phyloP scores from a whole-genome alignment of 192 early-diverging fungal species.

The Linnemannia hyalina region DNA sequence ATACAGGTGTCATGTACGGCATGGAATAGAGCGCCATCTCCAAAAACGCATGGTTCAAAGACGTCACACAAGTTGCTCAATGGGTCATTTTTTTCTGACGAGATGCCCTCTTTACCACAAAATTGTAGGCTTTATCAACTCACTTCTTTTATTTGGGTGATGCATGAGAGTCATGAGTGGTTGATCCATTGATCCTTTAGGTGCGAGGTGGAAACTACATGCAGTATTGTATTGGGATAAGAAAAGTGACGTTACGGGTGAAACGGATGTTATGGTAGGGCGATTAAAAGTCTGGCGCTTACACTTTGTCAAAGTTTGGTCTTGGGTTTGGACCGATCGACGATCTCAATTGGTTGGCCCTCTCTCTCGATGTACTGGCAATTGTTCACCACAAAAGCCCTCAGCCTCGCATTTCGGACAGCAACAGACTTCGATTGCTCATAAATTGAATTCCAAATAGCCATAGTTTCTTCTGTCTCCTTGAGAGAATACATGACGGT shows the following conservation, averaged over 20 bases:
- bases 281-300: background rate
- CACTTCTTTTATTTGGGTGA: background rate
- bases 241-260: background rate
- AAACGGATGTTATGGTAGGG: background rate
- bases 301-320: conserved; percentile 25
- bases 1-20: too few relatives aligned
- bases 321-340: conserved; percentile 20
- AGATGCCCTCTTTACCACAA: too few relatives aligned
- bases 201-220: too few relatives aligned
- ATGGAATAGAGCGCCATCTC: too few relatives aligned
- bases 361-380: conserved; percentile 26
- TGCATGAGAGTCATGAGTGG: conserved; percentile 4
- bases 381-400: conserved; percentile 12
- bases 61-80: too few relatives aligned
- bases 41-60: too few relatives aligned
- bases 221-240: background rate
- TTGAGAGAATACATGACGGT: background rate
- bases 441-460: conserved; percentile 10
- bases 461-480: conserved; percentile 3
- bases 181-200: background rate
- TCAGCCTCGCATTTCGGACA: conserved; percentile 9
- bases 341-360: conserved; percentile 21
- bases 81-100: too few relatives aligned
- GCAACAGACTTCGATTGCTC: conserved; percentile 6
- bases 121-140: too few relatives aligned